Percentiles rank a stretch among this genome's conserved stretches.
Evolutionary conservation across 2,329 filamentous ascomycete species (phyloP).

Genomic region (Mollisia scopiformis): DNA sequence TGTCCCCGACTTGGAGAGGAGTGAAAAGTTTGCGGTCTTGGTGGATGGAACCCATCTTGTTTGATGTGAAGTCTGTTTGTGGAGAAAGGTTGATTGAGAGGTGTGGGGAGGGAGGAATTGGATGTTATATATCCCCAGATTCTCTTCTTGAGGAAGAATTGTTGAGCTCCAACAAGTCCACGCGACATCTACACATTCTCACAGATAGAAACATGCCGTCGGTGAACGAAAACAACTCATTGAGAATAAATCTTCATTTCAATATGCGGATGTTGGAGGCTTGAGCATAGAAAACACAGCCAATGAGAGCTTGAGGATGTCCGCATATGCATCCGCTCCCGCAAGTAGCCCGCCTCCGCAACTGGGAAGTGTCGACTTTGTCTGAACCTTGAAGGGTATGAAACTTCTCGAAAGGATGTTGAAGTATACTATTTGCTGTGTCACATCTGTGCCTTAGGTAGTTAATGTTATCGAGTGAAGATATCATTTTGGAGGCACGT

Average conservation of each 20-base stretch:
- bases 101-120: neutral
- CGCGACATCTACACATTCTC: neutral
- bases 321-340: slow-evolving; percentile 10
- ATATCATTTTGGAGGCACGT: too few species aligned
- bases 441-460: too few species aligned
- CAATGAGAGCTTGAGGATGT: neutral
- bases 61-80: neutral
- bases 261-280: neutral
- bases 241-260: neutral
- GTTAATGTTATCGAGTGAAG: too few species aligned
- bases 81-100: neutral
- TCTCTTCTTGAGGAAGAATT: neutral
- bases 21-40: slow-evolving; percentile 37
- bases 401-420: too few species aligned
- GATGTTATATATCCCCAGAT: neutral
- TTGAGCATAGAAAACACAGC: neutral
- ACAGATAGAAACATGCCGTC: neutral
- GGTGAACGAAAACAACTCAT: neutral
- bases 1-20: slow-evolving; percentile 45
- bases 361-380: neutral
- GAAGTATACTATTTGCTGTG: too few species aligned
- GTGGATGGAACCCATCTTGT: slow-evolving; percentile 8
- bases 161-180: neutral
- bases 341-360: neutral
- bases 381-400: neutral